Evolutionary conservation across 225 moss, liverwort and hornwort genomes (phyloP).

Genomic region (Takakia lepidozioides): DNA sequence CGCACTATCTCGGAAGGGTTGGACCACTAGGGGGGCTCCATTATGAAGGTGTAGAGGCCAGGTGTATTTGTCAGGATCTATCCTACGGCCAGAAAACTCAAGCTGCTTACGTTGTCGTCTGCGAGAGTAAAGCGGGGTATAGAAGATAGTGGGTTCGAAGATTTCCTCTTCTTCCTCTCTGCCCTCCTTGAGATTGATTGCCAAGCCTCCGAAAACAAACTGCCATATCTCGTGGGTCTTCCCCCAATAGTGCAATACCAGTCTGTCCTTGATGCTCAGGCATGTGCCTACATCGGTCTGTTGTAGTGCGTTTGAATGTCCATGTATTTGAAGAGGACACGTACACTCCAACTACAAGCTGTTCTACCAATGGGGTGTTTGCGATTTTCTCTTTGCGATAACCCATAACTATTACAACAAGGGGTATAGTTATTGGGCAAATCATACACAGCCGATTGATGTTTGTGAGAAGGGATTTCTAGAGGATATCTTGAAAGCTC

Average conservation of each 20-base stretch:
- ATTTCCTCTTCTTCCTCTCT: constrained; percentile 8
- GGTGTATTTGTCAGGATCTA: constrained; percentile 16
- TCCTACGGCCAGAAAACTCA: constrained; percentile 15
- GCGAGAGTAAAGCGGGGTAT: constrained; percentile 15
- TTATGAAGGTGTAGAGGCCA: constrained; percentile 16
- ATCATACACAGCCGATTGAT: no score
- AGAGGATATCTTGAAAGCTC: no score
- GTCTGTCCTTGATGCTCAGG: constrained; percentile 16
- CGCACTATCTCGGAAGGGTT: constrained; percentile 9
- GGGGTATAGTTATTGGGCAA: no score
- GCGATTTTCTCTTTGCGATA: constrained; percentile 1
- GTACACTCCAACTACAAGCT: constrained; percentile 11
- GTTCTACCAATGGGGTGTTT: constrained; percentile 1
- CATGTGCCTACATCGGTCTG: constrained; percentile 9
- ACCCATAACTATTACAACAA: constrained; percentile 1
- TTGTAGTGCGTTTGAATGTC: constrained; percentile 7
- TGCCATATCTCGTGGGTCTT: constrained; percentile 12
- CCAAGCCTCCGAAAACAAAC: constrained; percentile 21
- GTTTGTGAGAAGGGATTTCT: no score
- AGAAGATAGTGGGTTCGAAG: constrained; percentile 19
- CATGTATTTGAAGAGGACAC: constrained; percentile 13
- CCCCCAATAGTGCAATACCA: constrained; percentile 7
- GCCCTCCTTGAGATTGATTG: constrained; percentile 2
- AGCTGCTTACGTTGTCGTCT: constrained; percentile 8
- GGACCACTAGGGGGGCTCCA: constrained; percentile 14